Conservation (phyloP, 2,329 filamentous ascomycete species). For the Leptographium flavum region DNA sequence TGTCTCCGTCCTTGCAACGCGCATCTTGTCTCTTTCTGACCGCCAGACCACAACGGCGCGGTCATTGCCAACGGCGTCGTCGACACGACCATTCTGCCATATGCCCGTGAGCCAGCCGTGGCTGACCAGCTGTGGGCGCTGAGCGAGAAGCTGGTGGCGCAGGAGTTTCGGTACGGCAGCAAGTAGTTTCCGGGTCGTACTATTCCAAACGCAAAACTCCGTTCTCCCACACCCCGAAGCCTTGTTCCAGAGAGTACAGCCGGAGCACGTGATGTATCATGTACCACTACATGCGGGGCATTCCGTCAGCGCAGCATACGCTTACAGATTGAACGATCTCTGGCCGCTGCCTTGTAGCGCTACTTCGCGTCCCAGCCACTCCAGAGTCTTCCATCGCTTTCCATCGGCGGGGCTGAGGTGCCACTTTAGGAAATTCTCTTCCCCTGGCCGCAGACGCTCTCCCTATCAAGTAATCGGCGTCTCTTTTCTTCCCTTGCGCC, state of each 20-base stretch:
- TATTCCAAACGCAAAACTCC: too few relatives aligned
- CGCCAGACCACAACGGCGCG: too few relatives aligned
- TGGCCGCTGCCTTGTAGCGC: background rate
- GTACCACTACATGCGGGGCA: background rate
- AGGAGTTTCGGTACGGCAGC: constrained; percentile 9
- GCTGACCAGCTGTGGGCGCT: constrained; percentile 27
- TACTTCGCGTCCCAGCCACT: constrained; percentile 6
- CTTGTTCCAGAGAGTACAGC: too few relatives aligned
- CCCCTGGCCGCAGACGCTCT: background rate
- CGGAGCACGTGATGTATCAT: background rate
- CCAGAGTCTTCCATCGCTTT: constrained; percentile 13
- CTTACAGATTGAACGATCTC: background rate
- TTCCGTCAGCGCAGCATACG: background rate
- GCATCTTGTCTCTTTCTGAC: too few relatives aligned
- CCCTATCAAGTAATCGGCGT: background rate
- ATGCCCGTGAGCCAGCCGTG: constrained; percentile 10
- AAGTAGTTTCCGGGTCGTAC: too few relatives aligned
- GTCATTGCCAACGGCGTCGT: too few relatives aligned
- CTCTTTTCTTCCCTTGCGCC: background rate
- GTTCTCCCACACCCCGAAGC: too few relatives aligned
- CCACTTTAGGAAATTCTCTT: constrained; percentile 7
- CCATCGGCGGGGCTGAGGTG: constrained; percentile 12
- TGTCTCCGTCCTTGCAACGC: too few relatives aligned
- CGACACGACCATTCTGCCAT: constrained; percentile 18
- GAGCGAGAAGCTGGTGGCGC: constrained; percentile 26